A percentile compares a stretch with the other conserved stretches of the same genome.
Conservation (phyloP, 2,329 filamentous ascomycete species). For the Leptographium lundbergii region DNA sequence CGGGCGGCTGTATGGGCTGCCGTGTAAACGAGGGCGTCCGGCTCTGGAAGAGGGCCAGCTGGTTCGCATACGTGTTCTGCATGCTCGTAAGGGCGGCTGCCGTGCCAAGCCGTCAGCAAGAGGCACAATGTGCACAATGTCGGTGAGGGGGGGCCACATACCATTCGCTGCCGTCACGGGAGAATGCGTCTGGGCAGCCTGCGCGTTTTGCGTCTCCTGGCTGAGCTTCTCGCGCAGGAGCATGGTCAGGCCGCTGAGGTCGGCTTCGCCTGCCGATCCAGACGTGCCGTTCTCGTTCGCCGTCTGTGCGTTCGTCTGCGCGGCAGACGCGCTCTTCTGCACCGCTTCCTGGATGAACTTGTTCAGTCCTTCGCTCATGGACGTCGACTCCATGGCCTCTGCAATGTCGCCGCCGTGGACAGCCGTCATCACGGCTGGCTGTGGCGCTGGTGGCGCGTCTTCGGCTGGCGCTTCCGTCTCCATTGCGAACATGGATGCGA, state of each 20-base stretch:
- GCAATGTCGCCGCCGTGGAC: background rate
- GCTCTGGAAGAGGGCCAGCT: slow-evolving; percentile 9
- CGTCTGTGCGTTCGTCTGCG: background rate
- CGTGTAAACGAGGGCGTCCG: slow-evolving; percentile 4
- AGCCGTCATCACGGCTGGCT: no score
- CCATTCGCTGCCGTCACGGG: slow-evolving; percentile 7
- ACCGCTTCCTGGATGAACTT: slow-evolving; percentile 15
- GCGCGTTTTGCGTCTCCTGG: slow-evolving; percentile 6
- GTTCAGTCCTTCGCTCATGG: slow-evolving; percentile 7
- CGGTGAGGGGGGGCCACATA: background rate
- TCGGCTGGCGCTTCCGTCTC: background rate
- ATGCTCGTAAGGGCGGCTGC: slow-evolving; percentile 10
- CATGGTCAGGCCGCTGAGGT: slow-evolving; percentile 15
- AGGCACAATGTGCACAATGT: background rate
- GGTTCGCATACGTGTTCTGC: slow-evolving; percentile 10
- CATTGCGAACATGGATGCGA: background rate
- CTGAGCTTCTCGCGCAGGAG: slow-evolving; percentile 15
- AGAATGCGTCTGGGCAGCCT: background rate
- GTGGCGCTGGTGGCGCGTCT: background rate
- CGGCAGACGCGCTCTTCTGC: slow-evolving; percentile 5
- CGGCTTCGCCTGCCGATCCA: slow-evolving; percentile 2
- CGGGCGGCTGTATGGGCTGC: slow-evolving; percentile 16
- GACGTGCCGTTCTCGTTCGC: background rate
- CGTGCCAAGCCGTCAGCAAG: background rate
- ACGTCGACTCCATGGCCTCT: background rate